Conservation (phyloP, 345 rosid genomes). For the Camelina neglecta region DNA sequence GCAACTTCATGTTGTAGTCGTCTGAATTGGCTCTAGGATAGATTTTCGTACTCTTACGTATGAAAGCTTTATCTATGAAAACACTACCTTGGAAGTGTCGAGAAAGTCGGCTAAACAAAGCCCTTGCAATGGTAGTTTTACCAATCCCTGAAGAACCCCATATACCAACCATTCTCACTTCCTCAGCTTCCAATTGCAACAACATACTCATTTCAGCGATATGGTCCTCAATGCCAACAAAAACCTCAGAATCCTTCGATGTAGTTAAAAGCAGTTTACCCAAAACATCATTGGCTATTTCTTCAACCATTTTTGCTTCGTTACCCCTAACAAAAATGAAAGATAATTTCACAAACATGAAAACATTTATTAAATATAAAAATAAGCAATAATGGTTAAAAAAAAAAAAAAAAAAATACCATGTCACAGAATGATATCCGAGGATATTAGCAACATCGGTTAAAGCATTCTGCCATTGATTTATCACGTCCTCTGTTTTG, state of each 20-base stretch:
- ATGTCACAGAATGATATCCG: neutral
- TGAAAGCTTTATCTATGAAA: constrained; percentile 24
- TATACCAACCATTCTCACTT: constrained; percentile 37
- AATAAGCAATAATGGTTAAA: neutral
- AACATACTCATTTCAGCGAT: constrained; percentile 12
- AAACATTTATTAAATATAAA: neutral
- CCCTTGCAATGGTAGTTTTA: constrained; percentile 20
- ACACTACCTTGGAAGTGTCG: neutral
- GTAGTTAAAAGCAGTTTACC: neutral
- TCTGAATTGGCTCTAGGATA: neutral
- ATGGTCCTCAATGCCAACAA: constrained; percentile 25
- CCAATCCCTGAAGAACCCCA: constrained; percentile 42
- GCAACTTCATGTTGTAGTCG: neutral
- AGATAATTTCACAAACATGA: neutral
- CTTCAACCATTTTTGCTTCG: constrained; percentile 26
- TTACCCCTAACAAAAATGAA: neutral
- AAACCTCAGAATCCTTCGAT: neutral
- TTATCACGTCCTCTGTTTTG: neutral
- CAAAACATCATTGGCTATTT: constrained; percentile 18
- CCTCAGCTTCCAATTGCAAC: neutral
- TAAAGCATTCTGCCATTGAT: constrained; percentile 1
- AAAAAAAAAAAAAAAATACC: neutral
- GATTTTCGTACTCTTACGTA: neutral
- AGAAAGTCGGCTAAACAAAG: neutral
- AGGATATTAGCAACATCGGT: neutral